Base-by-base conservation (phyloP, 2,329 filamentous ascomycete species). In the Neofusicoccum laricinum region DNA sequence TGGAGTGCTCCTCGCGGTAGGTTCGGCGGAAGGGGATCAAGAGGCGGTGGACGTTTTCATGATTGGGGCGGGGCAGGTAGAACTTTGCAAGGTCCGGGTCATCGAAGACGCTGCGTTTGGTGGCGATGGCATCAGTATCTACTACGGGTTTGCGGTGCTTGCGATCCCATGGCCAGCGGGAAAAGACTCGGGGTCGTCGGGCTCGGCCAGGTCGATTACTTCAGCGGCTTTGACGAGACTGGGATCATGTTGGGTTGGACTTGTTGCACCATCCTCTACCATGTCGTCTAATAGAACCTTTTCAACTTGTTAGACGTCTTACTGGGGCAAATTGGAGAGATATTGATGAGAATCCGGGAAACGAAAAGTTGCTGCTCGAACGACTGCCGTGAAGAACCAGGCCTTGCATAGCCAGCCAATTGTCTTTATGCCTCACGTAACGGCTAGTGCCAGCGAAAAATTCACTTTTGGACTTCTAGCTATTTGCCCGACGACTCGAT, bases 401-500 rank as follows among this genome's bases (percentile, higher is more conserved):
- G 6, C 3, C 6, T 30, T 30, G 25, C 25, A n/a, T n/a, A n/a
- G n/a, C n/a, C n/a, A n/a, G n/a, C n/a, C n/a, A n/a, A n/a, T n/a
- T 51, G 8, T 36, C 34, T 36, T 17, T 51, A 10, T 17, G 5
- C 30, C 2, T 17, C 14, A 8, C 30, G 2, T 1, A 10, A 12
- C 7, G 34, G 21, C 34, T 2, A 32, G 12, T n/a, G 15, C 1
- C 3, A 8, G 7, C 19, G 10, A 10, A 8, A 15, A 40, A 19
- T 85, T 6, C 81, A 87, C 66, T 84, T 85, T 0, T 87, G 85
- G 85, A 75, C 80, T 2, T 87, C 82, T 0, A 84, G 81, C 0
- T 85, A 84, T 70, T 88, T 85, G 86, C 79, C 81, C 1, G 86
- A 88, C 72, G 84, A 82, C 30, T 86, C 85, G 0, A 77, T 87